Evolutionary conservation across 2,329 filamentous ascomycete species (phyloP).

Genomic region (Fusarium brevicatenulatum): DNA sequence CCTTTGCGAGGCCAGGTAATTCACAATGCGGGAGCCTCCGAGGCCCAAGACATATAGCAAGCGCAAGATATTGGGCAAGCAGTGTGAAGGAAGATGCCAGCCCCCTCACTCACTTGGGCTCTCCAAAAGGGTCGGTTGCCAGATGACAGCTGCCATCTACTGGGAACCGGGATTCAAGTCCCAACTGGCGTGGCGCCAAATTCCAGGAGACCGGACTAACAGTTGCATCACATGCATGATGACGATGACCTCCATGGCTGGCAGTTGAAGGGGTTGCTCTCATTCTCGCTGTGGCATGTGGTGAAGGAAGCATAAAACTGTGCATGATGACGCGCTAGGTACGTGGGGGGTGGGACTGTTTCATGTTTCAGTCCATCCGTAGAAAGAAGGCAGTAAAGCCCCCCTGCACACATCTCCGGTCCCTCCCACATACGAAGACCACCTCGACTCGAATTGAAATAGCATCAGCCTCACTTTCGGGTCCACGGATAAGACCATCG

Average conservation of each 20-base stretch:
- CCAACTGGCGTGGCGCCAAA: conserved; percentile 11
- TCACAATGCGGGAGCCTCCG: not conserved
- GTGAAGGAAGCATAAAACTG: conserved; percentile 18
- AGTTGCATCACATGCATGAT: conserved; percentile 28
- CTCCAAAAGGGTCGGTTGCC: not conserved
- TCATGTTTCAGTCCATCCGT: conserved; percentile 40
- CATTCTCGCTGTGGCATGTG: conserved; percentile 3
- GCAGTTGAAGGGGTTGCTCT: not conserved
- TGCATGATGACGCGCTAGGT: conserved; percentile 22
- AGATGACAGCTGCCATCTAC: conserved; percentile 1
- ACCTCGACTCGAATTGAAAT: conserved; percentile 13
- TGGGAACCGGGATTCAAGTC: not conserved
- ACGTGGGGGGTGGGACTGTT: conserved; percentile 39
- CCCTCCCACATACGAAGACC: conserved; percentile 23
- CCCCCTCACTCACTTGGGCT: not conserved
- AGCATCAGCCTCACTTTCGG: conserved; percentile 40
- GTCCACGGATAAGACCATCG: conserved; percentile 27
- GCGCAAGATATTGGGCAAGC: not conserved
- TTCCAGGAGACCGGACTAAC: conserved; percentile 20
- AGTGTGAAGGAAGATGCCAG: not conserved
- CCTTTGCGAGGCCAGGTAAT: not conserved
- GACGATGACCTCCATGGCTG: conserved; percentile 20
- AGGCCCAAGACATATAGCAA: not conserved
- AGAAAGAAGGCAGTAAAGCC: conserved; percentile 30
- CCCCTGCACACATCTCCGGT: conserved; percentile 21